Evolutionary conservation across 345 rosid species (phyloP).

Genomic region (Dovyalis caffra): DNA sequence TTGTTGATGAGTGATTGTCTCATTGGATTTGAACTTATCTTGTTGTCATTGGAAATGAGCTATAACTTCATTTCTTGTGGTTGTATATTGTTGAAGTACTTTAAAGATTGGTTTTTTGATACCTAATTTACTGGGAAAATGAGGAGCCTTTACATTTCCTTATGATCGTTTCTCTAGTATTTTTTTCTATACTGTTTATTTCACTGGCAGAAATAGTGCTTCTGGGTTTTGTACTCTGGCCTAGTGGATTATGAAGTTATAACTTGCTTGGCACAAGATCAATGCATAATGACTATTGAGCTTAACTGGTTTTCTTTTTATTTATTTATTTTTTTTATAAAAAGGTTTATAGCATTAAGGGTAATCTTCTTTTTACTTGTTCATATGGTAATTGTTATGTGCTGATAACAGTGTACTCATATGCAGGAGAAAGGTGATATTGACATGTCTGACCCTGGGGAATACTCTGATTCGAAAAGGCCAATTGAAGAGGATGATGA

Average conservation of each 20-base stretch:
- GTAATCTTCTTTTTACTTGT: not conserved
- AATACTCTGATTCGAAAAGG: conserved; percentile 26
- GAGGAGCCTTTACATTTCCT: not conserved
- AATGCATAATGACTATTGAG: not conserved
- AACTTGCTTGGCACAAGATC: not conserved
- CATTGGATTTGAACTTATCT: not conserved
- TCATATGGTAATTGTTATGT: not conserved
- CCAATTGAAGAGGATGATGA: conserved; percentile 43
- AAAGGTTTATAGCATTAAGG: not conserved
- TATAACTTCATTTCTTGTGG: not conserved
- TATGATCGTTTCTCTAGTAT: not conserved
- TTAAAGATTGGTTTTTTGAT: not conserved
- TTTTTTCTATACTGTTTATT: no score
- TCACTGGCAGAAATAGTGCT: not conserved
- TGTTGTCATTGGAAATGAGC: not conserved
- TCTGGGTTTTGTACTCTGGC: not conserved
- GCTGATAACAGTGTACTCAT: not conserved
- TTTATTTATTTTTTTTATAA: no score
- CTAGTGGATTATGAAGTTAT: not conserved
- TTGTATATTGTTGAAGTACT: not conserved
- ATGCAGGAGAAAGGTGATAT: conserved; percentile 45
- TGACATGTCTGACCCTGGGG: conserved; percentile 41
- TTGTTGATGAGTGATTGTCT: not conserved
- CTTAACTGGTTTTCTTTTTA: no score
- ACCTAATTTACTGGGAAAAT: not conserved